Conservation (phyloP, 768 basidiomycete species). For the Pholiota molesta region DNA sequence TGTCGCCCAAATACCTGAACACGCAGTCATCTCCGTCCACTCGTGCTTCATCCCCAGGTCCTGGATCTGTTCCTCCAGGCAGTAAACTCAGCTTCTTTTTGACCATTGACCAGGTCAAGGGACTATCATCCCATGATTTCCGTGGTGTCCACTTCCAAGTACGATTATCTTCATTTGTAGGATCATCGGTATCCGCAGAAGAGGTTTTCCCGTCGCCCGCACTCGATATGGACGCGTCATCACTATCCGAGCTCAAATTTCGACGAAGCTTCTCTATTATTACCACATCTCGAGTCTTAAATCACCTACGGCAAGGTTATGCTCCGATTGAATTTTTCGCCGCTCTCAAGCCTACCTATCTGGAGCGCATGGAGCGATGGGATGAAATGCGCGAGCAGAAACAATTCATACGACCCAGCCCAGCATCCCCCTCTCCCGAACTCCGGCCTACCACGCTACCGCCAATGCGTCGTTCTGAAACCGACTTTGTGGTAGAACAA, state of each 20-base stretch:
- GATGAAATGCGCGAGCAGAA: constrained; percentile 89
- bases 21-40: constrained; percentile 65
- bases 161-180: constrained; percentile 85
- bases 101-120: constrained; percentile 85
- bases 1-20: constrained; percentile 60
- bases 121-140: constrained; percentile 90
- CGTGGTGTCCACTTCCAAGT: constrained; percentile 84
- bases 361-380: constrained; percentile 91
- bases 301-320: constrained; percentile 74
- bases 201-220: constrained; percentile 80
- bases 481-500: constrained; percentile 87
- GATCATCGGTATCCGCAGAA: constrained; percentile 67
- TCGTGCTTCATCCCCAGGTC: constrained; percentile 75
- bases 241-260: constrained; percentile 82
- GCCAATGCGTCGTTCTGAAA: constrained; percentile 92
- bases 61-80: constrained; percentile 67
- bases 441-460: constrained; percentile 47
- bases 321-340: constrained; percentile 93
- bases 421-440: constrained; percentile 39
- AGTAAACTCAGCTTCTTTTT: constrained; percentile 86
- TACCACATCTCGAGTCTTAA: constrained; percentile 71
- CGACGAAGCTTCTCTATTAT: constrained; percentile 81
- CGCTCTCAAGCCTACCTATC: constrained; percentile 74
- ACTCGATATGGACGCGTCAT: constrained; percentile 71
- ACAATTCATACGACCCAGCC: constrained; percentile 40